A percentile compares a stretch with the other conserved stretches of the same genome.
Evolutionary conservation across 2,329 filamentous ascomycete genomes (phyloP).

Genomic region (Aspergillus sp.): DNA sequence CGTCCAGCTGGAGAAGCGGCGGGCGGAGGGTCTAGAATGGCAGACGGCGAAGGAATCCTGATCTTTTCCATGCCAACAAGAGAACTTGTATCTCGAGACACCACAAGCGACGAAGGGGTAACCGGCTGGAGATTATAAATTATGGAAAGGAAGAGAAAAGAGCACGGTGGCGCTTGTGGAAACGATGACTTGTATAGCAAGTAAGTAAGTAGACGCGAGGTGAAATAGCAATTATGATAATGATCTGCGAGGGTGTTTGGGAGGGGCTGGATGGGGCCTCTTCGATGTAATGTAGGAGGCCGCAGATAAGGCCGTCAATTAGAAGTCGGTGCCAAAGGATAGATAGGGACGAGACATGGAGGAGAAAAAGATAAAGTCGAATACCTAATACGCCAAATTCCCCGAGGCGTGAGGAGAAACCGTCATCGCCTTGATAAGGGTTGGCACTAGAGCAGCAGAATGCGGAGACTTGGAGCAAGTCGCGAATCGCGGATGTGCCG

Average conservation of each 20-base stretch:
- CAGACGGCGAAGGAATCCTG: slow-evolving; percentile 60
- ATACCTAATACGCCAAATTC: slow-evolving; percentile 7
- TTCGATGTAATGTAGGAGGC: slow-evolving; percentile 1
- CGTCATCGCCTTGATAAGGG: slow-evolving; percentile 22
- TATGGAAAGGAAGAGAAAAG: neutral
- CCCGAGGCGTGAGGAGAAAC: slow-evolving; percentile 23
- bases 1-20: slow-evolving; percentile 23
- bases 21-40: slow-evolving; percentile 45
- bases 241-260: neutral
- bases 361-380: slow-evolving; percentile 22
- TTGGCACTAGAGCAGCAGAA: slow-evolving; percentile 18
- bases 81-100: slow-evolving; percentile 14
- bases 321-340: slow-evolving; percentile 6
- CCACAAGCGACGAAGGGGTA: neutral
- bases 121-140: neutral
- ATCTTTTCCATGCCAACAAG: slow-evolving; percentile 56
- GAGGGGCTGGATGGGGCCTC: neutral
- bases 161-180: neutral
- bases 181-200: neutral
- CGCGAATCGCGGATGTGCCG: slow-evolving; percentile 22
- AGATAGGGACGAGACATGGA: slow-evolving; percentile 15
- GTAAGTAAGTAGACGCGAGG: neutral
- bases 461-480: slow-evolving; percentile 26
- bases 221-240: neutral
- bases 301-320: slow-evolving; percentile 18